Evolutionary conservation across 2,329 filamentous ascomycete species (phyloP).

Genomic region (Sclerotinia sclerotiorum): DNA sequence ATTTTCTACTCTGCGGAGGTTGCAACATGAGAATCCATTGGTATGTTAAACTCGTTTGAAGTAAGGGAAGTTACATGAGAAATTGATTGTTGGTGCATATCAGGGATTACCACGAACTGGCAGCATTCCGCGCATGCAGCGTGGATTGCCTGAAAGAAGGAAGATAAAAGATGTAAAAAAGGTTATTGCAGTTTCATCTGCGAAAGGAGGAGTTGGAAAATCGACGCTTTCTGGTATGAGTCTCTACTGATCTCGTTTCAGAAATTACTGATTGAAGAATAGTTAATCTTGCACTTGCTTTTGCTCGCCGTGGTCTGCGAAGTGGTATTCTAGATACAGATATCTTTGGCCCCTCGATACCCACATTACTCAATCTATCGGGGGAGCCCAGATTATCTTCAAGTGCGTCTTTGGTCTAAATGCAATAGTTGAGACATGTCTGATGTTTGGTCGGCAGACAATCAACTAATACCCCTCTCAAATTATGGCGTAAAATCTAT

Average conservation of each 20-base stretch:
- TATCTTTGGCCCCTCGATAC: slow-evolving; percentile 94
- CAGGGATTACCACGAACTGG: slow-evolving; percentile 84
- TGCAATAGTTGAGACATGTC: slow-evolving; percentile 26
- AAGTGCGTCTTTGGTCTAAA: slow-evolving; percentile 51
- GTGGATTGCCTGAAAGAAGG: slow-evolving; percentile 76
- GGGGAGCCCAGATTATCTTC: slow-evolving; percentile 74
- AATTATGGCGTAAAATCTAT: slow-evolving; percentile 97
- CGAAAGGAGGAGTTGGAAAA: slow-evolving; percentile 97
- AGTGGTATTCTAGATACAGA: slow-evolving; percentile 92
- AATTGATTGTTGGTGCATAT: slow-evolving; percentile 16
- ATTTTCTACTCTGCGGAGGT: slow-evolving; percentile 55
- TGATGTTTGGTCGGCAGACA: slow-evolving; percentile 51
- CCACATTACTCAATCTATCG: slow-evolving; percentile 79
- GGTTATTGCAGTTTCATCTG: slow-evolving; percentile 94
- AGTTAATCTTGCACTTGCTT: slow-evolving; percentile 82
- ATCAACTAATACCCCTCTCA: slow-evolving; percentile 80
- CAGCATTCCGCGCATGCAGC: slow-evolving; percentile 71
- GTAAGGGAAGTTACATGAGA: neutral
- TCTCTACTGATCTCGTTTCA: neutral
- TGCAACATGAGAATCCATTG: slow-evolving; percentile 84
- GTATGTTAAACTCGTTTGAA: slow-evolving; percentile 48
- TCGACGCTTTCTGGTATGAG: slow-evolving; percentile 79
- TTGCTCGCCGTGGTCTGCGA: slow-evolving; percentile 77
- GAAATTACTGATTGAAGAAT: slow-evolving; percentile 20
- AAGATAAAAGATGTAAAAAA: slow-evolving; percentile 83